Percentiles rank a stretch among this genome's conserved stretches.
Evolutionary conservation across 163 green algal species (phyloP).

Genomic region (Coccomyxa subellipsoidea): DNA sequence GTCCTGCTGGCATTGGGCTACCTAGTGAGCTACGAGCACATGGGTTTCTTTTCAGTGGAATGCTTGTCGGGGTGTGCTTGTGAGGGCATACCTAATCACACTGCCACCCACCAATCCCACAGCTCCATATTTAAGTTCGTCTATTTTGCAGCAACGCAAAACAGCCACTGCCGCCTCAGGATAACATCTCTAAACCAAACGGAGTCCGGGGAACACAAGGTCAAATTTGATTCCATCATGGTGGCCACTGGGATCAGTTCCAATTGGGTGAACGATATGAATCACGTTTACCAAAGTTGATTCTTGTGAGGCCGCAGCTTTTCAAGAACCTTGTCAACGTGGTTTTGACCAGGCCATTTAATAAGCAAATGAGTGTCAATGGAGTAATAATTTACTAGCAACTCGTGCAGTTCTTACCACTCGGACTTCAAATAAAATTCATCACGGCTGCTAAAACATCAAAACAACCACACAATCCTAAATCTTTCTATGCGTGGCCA

Average conservation of each 20-base stretch:
- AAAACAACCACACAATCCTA: too few relatives aligned
- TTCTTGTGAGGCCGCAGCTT: too few relatives aligned
- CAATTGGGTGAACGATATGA: neutral
- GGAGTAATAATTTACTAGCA: too few relatives aligned
- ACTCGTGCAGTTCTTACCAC: too few relatives aligned
- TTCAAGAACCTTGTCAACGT: too few relatives aligned
- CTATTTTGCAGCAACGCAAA: neutral
- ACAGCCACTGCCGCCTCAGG: neutral
- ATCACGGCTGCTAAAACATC: too few relatives aligned
- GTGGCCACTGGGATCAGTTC: neutral
- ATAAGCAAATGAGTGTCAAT: too few relatives aligned
- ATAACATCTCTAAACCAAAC: neutral
- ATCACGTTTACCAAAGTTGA: too few relatives aligned
- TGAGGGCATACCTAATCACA: neutral
- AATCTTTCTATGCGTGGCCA: too few relatives aligned
- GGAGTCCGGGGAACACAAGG: neutral
- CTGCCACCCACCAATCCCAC: neutral
- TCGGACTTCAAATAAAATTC: too few relatives aligned
- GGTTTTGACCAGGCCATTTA: too few relatives aligned
- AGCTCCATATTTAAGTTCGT: neutral
- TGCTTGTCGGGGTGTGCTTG: neutral
- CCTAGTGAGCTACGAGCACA: neutral
- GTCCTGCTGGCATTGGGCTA: neutral
- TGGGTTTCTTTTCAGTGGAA: neutral
- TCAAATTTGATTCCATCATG: neutral